Evolutionary conservation across 164 flowering plant species (phyloP).

Genomic region (Vitis vinifera): ASM3070453v1 NC_081809.1:10696001-10696500

Average conservation of each 20-base stretch:
- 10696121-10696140: constrained; percentile 73
- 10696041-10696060: background rate
- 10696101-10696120: background rate
- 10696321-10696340: background rate
- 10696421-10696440: background rate
- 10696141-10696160: constrained; percentile 28
- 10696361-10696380: background rate
- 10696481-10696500: no score
- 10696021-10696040: background rate
- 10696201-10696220: background rate
- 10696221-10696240: background rate
- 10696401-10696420: background rate
- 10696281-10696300: background rate
- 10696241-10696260: background rate
- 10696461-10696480: no score
- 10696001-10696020: background rate
- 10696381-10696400: background rate
- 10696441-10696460: no score
- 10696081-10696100: background rate
- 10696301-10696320: background rate
- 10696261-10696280: background rate
- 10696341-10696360: background rate
- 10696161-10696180: constrained; percentile 22
- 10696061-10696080: background rate
- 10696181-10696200: constrained; percentile 3